Evolutionary conservation across 2,329 filamentous ascomycete genomes (phyloP).

Genomic region (Karstenula rhodostoma): DNA sequence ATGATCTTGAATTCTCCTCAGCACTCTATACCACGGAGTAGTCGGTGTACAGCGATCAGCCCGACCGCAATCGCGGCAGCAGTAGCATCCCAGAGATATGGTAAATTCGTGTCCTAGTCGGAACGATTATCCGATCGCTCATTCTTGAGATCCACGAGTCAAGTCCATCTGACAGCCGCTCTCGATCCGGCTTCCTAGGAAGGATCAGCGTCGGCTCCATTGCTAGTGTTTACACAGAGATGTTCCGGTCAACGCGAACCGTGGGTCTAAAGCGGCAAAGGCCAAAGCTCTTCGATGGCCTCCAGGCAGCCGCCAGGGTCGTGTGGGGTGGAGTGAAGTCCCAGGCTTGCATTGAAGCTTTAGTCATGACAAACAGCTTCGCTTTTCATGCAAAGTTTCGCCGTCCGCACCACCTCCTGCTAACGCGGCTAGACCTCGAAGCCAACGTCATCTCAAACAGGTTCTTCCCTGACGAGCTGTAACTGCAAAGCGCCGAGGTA

Average conservation of each 20-base stretch:
- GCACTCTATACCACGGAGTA: not conserved
- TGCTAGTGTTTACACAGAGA: not conserved
- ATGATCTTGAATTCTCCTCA: not conserved
- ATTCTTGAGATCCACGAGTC: not conserved
- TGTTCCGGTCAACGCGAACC: conserved; percentile 3
- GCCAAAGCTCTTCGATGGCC: conserved; percentile 6
- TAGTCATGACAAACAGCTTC: conserved; percentile 6
- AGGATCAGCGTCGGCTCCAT: not conserved
- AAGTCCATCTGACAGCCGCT: not conserved
- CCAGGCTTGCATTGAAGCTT: conserved; percentile 1
- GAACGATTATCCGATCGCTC: not conserved
- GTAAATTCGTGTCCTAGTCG: not conserved
- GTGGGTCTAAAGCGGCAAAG: conserved; percentile 12
- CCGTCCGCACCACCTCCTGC: conserved; percentile 4
- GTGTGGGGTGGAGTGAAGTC: conserved; percentile 7
- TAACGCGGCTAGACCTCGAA: conserved; percentile 9
- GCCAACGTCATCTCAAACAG: not conserved
- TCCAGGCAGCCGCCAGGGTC: conserved; percentile 8
- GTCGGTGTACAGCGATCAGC: not conserved
- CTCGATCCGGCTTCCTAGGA: conserved; percentile 1
- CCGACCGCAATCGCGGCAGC: not conserved
- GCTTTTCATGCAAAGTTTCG: not conserved
- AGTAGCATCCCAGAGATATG: not conserved
- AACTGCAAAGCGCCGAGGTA: conserved; percentile 8
- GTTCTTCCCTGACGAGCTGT: not conserved